Evolutionary conservation across 2,329 filamentous ascomycete genomes (phyloP), one percentile per base, ranked within the genome.

Genomic region (Trichoderma arundinaceum): DNA sequence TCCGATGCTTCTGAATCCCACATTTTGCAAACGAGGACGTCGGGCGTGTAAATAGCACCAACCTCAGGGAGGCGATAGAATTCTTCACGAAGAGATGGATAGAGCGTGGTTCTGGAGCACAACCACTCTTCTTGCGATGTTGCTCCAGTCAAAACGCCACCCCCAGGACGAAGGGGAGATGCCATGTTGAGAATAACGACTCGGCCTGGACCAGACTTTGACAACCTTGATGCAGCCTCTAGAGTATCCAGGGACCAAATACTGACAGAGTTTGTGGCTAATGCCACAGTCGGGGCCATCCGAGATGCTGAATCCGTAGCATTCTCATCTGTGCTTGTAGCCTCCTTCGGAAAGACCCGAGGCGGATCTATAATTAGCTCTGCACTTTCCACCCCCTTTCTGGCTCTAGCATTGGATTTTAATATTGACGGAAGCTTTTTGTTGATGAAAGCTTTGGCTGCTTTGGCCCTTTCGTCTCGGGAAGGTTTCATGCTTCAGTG

Each of bases 161-260:
- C 87, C 12, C 88, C 88, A 0, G 87, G 84, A 0, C 81, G 81
- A 0, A 88, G 79, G 0, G 86, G 85, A 0, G 86, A 89, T 0
- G 86, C 86, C 86, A 89, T 89, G 73, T 88, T 89, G 3, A 90
- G 78, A 28, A 90, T 78, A 4, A 81, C 84, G 1, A 86, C 79
- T n/a, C 66, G 66, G 10, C 35, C n/a, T 13, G 43, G 19, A 35
- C 15, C 28, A 1, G 39, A 6, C 12, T 51, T 32, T 2, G 35
- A n/a, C 0, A 69, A 39, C 1, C 56, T 51, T 4, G 51, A 62
- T 0, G 86, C 86, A 0, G 83, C 85, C 2, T 79, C 76, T 4
- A 90, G 80, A 0, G 84, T 85, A 69, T 88, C 86, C 12, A 79
- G 77, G 2, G 79, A 74, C 22, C 80, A 74, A 6, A 89, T 76